A percentile compares a stretch with the other conserved stretches of the same genome.
phyloP scores from a whole-genome alignment of 2,329 filamentous ascomycete species.

The Phyllosticta paracitricarpa region DNA sequence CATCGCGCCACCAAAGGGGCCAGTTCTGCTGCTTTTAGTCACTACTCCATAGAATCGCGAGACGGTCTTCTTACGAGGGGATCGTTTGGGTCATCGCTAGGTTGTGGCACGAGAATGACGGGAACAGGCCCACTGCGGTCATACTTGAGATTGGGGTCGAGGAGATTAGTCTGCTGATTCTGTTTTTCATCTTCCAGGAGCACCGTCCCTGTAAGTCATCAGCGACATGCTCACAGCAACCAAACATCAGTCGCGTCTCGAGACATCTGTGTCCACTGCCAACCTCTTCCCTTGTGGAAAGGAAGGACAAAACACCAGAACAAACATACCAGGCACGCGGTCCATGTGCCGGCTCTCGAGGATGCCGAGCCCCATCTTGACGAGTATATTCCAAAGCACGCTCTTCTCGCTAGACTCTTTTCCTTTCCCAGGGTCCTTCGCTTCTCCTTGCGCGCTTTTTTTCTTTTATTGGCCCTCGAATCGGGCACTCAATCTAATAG shows the following conservation, averaged over 20 bases:
- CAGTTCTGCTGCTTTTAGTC: slow-evolving; percentile 50
- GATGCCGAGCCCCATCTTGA: slow-evolving; percentile 59
- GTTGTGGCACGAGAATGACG: slow-evolving; percentile 82
- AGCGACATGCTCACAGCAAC: not conserved
- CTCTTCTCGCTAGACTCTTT: too few species aligned
- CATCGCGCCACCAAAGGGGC: slow-evolving; percentile 76
- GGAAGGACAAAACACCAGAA: not conserved
- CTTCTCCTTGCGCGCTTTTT: too few species aligned
- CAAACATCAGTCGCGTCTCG: not conserved
- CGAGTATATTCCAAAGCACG: not conserved
- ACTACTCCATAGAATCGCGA: not conserved
- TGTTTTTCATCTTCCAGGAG: slow-evolving; percentile 20
- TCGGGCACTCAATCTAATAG: too few species aligned
- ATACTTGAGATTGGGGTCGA: slow-evolving; percentile 53
- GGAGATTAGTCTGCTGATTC: slow-evolving; percentile 17
- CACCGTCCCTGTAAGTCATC: slow-evolving; percentile 27
- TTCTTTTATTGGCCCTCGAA: too few species aligned
- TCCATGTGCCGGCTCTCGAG: slow-evolving; percentile 56
- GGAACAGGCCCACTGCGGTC: slow-evolving; percentile 50
- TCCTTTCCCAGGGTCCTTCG: too few species aligned
- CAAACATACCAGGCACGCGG: slow-evolving; percentile 59
- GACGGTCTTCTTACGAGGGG: slow-evolving; percentile 49
- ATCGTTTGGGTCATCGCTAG: slow-evolving; percentile 83
- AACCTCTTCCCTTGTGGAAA: too few species aligned
- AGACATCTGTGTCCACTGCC: too few species aligned